phyloP scores from a whole-genome alignment of 208 protist genomes.

The Leptomonas pyrrhocoris region DNA sequence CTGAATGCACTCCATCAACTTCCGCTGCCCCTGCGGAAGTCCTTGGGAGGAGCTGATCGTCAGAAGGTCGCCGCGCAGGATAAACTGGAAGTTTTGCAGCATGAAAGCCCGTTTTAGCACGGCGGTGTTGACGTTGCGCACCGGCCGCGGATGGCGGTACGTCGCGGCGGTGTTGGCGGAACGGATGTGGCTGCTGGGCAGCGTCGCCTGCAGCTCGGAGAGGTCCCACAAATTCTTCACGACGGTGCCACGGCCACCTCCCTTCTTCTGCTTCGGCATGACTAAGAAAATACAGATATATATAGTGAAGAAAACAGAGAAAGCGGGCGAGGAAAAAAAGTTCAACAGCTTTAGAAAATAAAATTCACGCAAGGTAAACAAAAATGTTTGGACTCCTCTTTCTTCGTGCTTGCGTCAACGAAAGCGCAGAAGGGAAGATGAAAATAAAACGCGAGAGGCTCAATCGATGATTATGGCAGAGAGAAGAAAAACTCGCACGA shows the following conservation, averaged over 20 bases:
- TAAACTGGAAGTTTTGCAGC: slow-evolving; percentile 90
- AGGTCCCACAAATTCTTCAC: slow-evolving; percentile 38
- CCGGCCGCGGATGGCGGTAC: slow-evolving; percentile 29
- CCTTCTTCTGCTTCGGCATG: slow-evolving; percentile 34
- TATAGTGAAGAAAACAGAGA: not conserved
- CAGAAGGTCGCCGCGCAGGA: slow-evolving; percentile 75
- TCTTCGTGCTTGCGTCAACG: no score
- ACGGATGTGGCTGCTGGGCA: slow-evolving; percentile 6
- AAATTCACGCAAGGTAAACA: no score
- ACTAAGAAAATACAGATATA: not conserved
- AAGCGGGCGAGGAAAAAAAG: not conserved
- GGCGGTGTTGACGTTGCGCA: slow-evolving; percentile 45
- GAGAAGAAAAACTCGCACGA: no score
- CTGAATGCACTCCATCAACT: slow-evolving; percentile 61
- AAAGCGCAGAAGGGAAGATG: slow-evolving; percentile 8
- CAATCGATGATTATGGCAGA: no score
- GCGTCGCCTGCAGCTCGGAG: slow-evolving; percentile 15
- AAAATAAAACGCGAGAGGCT: not conserved
- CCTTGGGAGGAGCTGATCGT: slow-evolving; percentile 32
- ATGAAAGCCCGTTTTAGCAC: slow-evolving; percentile 77
- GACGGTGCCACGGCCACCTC: slow-evolving; percentile 28
- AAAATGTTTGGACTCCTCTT: no score
- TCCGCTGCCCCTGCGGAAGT: slow-evolving; percentile 66
- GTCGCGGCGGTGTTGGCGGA: slow-evolving; percentile 10
- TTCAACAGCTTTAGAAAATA: slow-evolving; percentile 10